Evolutionary conservation across 345 rosid species (phyloP).

Genomic region (Psidium friedrichsthalianum): DNA sequence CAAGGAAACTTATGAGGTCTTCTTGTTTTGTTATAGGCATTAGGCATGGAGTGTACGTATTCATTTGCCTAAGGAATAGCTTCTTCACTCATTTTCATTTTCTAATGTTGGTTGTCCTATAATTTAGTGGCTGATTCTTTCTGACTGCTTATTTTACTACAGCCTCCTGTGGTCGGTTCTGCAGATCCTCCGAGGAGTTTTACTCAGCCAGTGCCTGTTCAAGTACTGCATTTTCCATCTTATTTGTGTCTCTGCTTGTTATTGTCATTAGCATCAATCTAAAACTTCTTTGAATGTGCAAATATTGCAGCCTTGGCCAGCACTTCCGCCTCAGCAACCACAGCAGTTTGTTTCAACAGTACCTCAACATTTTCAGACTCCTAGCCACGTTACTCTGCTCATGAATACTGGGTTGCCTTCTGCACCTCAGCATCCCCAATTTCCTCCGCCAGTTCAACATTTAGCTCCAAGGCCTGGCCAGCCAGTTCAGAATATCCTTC

Average conservation of each 20-base stretch:
- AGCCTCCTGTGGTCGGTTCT: slow-evolving; percentile 44
- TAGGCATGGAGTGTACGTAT: neutral
- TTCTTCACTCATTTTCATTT: neutral
- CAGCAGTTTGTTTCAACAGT: slow-evolving; percentile 53
- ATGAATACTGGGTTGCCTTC: slow-evolving; percentile 65
- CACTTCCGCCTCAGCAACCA: slow-evolving; percentile 43
- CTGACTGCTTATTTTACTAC: slow-evolving; percentile 1
- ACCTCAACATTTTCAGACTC: slow-evolving; percentile 68
- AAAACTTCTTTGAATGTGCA: neutral
- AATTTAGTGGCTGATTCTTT: neutral
- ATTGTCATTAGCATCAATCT: neutral
- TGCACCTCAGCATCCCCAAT: slow-evolving; percentile 54
- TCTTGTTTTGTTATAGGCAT: neutral
- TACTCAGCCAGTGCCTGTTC: slow-evolving; percentile 53
- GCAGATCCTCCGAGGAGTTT: slow-evolving; percentile 57
- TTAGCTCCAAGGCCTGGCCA: slow-evolving; percentile 55
- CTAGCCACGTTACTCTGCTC: slow-evolving; percentile 37
- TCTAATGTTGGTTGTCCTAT: neutral
- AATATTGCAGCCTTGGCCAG: slow-evolving; percentile 56
- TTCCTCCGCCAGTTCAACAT: slow-evolving; percentile 52
- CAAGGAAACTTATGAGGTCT: neutral
- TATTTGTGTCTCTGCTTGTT: neutral
- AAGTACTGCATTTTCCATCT: slow-evolving; percentile 36
- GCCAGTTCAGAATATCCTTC: slow-evolving; percentile 37
- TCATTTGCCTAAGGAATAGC: neutral